Base-by-base conservation (phyloP, 192 early-diverging fungal species). In the Funneliformis geosporum region DNA sequence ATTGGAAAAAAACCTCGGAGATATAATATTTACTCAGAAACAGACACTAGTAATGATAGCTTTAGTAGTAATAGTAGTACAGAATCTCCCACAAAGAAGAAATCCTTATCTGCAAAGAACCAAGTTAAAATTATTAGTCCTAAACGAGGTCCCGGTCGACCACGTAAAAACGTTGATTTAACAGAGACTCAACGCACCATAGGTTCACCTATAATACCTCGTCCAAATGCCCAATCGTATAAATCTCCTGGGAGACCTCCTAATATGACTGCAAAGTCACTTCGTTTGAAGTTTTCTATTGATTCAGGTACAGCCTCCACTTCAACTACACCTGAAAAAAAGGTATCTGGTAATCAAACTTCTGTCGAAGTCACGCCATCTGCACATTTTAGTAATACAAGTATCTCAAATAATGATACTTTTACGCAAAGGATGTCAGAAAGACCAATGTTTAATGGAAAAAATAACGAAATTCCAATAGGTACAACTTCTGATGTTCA, bases 91-190 rank as follows among this genome's bases (percentile, higher is more conserved):
- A 65, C n/a, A 11, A 65, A 25, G 12, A 65, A 55, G 18, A 55
- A 55, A 55, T 55, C 50, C 50, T 55, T 55, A 55, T 55, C 50
- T 55, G 50, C 50, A 55, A 55, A 55, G 18, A 55, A 6, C 4
- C 50, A 55, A 55, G 50, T 55, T 55, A 55, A 55, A 55, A 18
- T 55, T 5, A 55, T 55, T 55, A 55, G 50, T 55, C 50, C 50
- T 21, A 80, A 71, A 39, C 66, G 82, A 3, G 82, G 82, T n/a
- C 82, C 82, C 67, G 82, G 82, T 23, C 67, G 82, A 65, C 83
- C 83, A 60, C 82, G 79, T 3, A 73, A 73, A 62, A 70, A 42
- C n/a, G 60, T 60, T 21, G 79, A 80, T 25, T 33, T 59, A 59
- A 21, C 23, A 38, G 66, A 38, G 18, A 6, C 16, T 55, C 50